Base-by-base conservation (phyloP, 2,329 filamentous ascomycete genomes). In the Fusarium sororula region DNA sequence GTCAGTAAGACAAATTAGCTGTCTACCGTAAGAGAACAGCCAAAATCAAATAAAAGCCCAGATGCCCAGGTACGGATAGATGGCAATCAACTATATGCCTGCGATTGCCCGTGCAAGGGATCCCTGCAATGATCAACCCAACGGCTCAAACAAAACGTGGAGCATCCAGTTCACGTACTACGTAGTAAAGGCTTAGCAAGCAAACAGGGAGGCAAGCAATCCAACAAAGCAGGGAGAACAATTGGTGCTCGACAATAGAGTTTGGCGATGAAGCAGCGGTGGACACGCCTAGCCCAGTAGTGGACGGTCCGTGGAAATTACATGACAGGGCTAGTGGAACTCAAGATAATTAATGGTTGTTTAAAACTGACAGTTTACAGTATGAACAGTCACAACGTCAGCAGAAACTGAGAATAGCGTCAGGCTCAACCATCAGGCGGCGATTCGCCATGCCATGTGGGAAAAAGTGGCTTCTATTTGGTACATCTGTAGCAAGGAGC, bases 251-350 rank as follows among this genome's bases (percentile, higher is more conserved):
- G 32, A 60, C 63, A 77, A 73, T 78, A 78, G 76, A 78, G 76
- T 78, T 78, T 78, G 38, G 58, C 32, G 41, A 69, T 78, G 76
- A 77, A 77, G 76, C 76, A 77, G 65, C 65, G 76, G 76, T 75
- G 76, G 71, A 42, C 56, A 67, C 57, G 50, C 68, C 70, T 60
- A 54, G 54, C 22, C 57, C 32, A 60, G 50, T 69, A 60, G 68
- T 44, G 60, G 55, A 55, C 56, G 50, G 72, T 64, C 56, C 60
- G 68, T 75, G 76, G 75, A 78, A 78, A 78, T 78, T 78, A 57
- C 75, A 50, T n/a, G 61, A 42, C 54, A 55, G 63, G 68, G 58
- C 38, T 24, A n/a, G 45, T 64, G 55, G 62, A 44, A 51, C 55
- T 32, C 38, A 22, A 22, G 13, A 42, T 44, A 44, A 39, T 60